Evolutionary conservation across 1,139 yeast genomes (phyloP).

Genomic region (Pichia inconspicua): DNA sequence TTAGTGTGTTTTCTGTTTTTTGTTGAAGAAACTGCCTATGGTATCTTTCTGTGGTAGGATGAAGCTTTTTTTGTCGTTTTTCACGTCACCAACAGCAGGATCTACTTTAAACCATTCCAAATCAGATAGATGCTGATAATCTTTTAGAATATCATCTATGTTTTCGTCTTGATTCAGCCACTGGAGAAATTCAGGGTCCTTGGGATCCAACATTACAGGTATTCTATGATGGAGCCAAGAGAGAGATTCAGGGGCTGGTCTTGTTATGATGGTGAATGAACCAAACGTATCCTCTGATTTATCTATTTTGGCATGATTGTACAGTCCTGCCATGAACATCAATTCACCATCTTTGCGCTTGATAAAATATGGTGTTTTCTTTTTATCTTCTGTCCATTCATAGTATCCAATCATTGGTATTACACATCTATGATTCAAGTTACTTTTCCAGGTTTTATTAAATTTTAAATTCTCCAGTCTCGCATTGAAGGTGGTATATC

Average conservation of each 20-base stretch:
- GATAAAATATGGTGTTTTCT: conserved; percentile 58
- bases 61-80: conserved; percentile 41
- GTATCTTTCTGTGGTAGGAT: conserved; percentile 32
- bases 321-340: conserved; percentile 64
- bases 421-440: conserved; percentile 45
- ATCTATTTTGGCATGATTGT: conserved; percentile 15
- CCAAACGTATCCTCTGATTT: conserved; percentile 20
- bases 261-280: conserved; percentile 68
- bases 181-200: conserved; percentile 42
- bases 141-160: conserved; percentile 33
- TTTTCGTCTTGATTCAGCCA: conserved; percentile 41
- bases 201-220: conserved; percentile 64
- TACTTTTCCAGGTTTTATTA: conserved; percentile 44
- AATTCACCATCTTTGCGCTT: conserved; percentile 44
- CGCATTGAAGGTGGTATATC: conserved; percentile 49
- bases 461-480: conserved; percentile 47
- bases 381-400: conserved; percentile 50
- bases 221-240: conserved; percentile 70
- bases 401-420: conserved; percentile 79
- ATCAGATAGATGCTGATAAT: conserved; percentile 27
- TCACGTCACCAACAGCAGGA: conserved; percentile 57
- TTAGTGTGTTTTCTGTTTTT: not conserved
- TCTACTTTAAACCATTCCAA: conserved; percentile 51
- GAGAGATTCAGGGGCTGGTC: conserved; percentile 52
- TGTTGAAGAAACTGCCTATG: not conserved